phyloP scores from a whole-genome alignment of 331 rosid species.

The Acacia pycnantha region DNA sequence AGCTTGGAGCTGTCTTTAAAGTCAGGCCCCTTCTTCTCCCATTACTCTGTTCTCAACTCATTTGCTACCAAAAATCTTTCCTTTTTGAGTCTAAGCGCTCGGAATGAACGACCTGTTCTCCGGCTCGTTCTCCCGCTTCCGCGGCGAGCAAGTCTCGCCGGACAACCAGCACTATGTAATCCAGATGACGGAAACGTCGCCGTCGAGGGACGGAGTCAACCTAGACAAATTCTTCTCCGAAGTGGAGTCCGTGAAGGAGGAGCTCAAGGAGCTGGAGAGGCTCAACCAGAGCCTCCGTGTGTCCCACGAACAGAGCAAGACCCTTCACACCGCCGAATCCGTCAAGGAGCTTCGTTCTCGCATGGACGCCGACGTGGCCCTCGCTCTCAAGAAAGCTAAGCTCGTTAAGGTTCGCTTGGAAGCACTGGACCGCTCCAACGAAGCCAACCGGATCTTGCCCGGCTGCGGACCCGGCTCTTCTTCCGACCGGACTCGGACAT shows the following conservation, averaged over 20 bases:
- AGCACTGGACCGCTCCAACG: conserved; percentile 79
- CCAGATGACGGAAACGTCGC: conserved; percentile 39
- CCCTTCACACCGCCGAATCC: conserved; percentile 67
- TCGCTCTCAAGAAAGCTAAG: conserved; percentile 77
- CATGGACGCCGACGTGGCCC: conserved; percentile 79
- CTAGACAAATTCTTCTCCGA: conserved; percentile 73
- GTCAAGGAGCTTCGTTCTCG: conserved; percentile 80
- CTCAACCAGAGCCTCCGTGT: conserved; percentile 43
- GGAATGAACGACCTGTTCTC: conserved; percentile 78
- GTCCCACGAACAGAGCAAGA: conserved; percentile 70
- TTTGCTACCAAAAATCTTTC: background rate
- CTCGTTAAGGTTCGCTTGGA: conserved; percentile 65
- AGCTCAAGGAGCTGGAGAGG: conserved; percentile 61
- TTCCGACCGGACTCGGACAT: conserved; percentile 71
- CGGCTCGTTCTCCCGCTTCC: conserved; percentile 49
- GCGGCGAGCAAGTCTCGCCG: conserved; percentile 40
- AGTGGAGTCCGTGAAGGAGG: conserved; percentile 68
- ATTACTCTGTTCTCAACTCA: background rate
- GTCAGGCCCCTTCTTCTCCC: background rate
- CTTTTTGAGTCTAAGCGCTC: background rate
- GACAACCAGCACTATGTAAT: conserved; percentile 49
- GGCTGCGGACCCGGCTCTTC: conserved; percentile 83
- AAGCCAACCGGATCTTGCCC: conserved; percentile 47
- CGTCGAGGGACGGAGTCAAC: conserved; percentile 31
- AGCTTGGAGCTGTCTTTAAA: background rate